Evolutionary conservation across 108 stramenopile genomes (phyloP), one percentile per base, ranked within the genome.

Genomic region (Pseudonitzschia multiseries): DNA sequence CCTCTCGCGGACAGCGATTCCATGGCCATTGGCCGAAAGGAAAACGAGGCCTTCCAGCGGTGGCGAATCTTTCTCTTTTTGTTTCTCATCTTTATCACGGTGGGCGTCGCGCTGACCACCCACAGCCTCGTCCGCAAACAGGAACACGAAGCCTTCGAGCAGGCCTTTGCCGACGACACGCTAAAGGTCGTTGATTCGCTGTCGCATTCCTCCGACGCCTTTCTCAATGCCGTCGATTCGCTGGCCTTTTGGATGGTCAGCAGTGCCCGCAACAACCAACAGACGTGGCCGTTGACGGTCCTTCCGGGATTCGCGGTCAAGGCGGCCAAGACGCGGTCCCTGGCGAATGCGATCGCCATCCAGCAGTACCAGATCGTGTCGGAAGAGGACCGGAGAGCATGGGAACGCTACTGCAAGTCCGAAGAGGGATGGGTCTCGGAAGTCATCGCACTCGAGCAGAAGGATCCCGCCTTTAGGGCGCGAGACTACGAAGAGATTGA

Each of bases 121-220:
- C 40, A 64, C 32, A 12, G 4, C 10, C 50, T 33, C 33, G 20
- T 76, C 9, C 13, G 32, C 43, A 52, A 64, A 8, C 31, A 17
- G 29, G 75, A 76, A 24, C 18, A 63, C 20, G n/a, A 18, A 8
- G 61, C 63, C 1, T 76, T 76, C 46, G 69, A 69, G 28, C 10
- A 22, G 51, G 22, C 40, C n/a, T 76, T 76, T 63, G 13, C 28
- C n/a, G 50, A 8, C 40, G 69, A 69, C 40, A 20, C 75, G 14
- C 17, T n/a, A 52, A 76, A 76, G 51, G 48, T 76, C 17, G 17
- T 63, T n/a, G 75, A 69, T 1, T 36, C 75, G 9, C 8, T 76
- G 20, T 60, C 67, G 2, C 40, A 26, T 36, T 51, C 68, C 13
- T 21, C 69, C 57, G 75, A 61, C 44, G 46, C 24, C 1, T 62